Evolutionary conservation across 345 rosid genomes (phyloP).

Genomic region (Boechera retrofracta): DNA sequence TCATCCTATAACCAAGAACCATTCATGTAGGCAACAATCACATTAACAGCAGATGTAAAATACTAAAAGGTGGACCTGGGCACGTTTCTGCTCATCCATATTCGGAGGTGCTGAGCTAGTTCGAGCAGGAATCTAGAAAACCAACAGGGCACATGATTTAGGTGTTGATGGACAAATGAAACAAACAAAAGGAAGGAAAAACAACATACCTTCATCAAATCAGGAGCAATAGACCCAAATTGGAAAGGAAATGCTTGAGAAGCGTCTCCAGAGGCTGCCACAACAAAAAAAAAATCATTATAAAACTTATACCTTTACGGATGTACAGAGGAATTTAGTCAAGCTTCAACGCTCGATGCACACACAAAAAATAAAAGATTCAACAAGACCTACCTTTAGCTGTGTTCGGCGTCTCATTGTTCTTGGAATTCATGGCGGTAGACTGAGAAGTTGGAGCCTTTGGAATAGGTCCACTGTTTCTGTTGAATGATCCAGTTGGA

Average conservation of each 20-base stretch:
- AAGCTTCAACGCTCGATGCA: conserved; percentile 4
- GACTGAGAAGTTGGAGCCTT: conserved; percentile 88
- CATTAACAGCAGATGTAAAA: conserved; percentile 10
- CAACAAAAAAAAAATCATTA: conserved; percentile 20
- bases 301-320: not conserved
- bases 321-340: not conserved
- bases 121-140: conserved; percentile 84
- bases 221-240: conserved; percentile 87
- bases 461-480: conserved; percentile 61
- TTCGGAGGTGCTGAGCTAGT: conserved; percentile 98
- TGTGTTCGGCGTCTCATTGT: conserved; percentile 47
- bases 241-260: conserved; percentile 75
- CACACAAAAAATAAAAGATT: not conserved
- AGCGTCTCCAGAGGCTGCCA: conserved; percentile 58
- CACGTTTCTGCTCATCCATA: conserved; percentile 96
- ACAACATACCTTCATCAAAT: conserved; percentile 79
- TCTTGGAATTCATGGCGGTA: conserved; percentile 60
- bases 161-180: conserved; percentile 22
- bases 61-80: conserved; percentile 59
- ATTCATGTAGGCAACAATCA: conserved; percentile 11
- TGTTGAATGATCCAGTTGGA: conserved; percentile 56
- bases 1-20: conserved; percentile 20
- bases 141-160: conserved; percentile 32
- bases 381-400: conserved; percentile 57
- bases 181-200: conserved; percentile 4